phyloP scores from a whole-genome alignment of 495 filamentous ascomycete genomes.

The Alectoria sarmentosa region DNA sequence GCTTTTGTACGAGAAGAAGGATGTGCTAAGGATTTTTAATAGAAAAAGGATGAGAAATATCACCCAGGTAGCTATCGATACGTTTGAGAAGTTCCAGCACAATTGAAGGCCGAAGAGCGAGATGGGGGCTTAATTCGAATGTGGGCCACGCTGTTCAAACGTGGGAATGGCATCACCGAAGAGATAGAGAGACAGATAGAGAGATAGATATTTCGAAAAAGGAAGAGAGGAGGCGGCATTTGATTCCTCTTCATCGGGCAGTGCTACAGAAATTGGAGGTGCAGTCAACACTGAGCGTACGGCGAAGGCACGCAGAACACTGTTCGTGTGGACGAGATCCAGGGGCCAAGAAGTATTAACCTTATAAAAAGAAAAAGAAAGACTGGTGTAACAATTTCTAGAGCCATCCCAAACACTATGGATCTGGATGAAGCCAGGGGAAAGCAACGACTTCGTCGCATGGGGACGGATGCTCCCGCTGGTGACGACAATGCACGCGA shows the following conservation, averaged over 20 bases:
- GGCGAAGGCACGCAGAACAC: slow-evolving; percentile 1
- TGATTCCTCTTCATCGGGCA: neutral
- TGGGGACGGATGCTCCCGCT: neutral
- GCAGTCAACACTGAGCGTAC: neutral
- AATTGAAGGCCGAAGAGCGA: neutral
- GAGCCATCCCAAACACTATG: neutral
- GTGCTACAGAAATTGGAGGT: neutral
- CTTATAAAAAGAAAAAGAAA: no score
- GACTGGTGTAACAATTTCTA: neutral
- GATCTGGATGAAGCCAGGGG: neutral
- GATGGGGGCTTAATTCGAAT: neutral
- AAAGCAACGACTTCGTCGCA: neutral
- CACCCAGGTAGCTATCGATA: neutral
- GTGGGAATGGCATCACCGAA: neutral
- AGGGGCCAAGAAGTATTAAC: neutral
- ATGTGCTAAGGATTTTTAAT: neutral
- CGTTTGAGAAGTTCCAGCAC: neutral
- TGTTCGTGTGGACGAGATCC: neutral
- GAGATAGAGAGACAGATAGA: neutral
- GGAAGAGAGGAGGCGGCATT: neutral
- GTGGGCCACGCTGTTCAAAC: neutral
- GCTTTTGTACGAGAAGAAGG: neutral
- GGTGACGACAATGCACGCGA: neutral
- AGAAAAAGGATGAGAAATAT: no score
- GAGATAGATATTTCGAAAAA: neutral